Evolutionary conservation across 345 rosid genomes (phyloP).

Genomic region (Turnera subulata): DNA sequence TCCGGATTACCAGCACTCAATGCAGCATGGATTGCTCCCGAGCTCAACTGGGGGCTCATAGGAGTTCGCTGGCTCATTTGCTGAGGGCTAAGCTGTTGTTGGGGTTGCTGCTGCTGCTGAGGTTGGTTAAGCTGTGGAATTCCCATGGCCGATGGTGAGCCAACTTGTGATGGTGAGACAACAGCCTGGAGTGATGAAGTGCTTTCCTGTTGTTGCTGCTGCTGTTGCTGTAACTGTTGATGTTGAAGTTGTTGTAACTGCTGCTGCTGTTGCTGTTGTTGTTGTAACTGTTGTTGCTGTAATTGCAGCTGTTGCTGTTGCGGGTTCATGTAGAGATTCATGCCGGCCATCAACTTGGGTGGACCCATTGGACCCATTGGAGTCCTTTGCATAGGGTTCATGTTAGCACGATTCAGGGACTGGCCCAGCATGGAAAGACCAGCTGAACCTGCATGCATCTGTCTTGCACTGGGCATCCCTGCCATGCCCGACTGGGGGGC

Average conservation of each 20-base stretch:
- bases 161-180: slow-evolving; percentile 68
- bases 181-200: slow-evolving; percentile 70
- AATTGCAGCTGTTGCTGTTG: slow-evolving; percentile 41
- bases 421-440: slow-evolving; percentile 59
- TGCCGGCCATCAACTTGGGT: slow-evolving; percentile 66
- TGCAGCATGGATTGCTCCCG: slow-evolving; percentile 72
- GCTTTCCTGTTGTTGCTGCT: slow-evolving; percentile 38
- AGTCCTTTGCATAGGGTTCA: slow-evolving; percentile 52
- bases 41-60: slow-evolving; percentile 83
- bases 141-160: slow-evolving; percentile 72
- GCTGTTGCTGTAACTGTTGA: slow-evolving; percentile 27
- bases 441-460: slow-evolving; percentile 57
- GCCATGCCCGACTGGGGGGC: slow-evolving; percentile 57
- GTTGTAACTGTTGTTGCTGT: slow-evolving; percentile 17
- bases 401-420: slow-evolving; percentile 53
- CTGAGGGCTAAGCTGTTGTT: slow-evolving; percentile 79
- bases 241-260: slow-evolving; percentile 35
- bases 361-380: slow-evolving; percentile 82
- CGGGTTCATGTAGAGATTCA: slow-evolving; percentile 59
- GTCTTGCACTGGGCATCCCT: slow-evolving; percentile 64
- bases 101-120: slow-evolving; percentile 49
- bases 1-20: slow-evolving; percentile 75
- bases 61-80: slow-evolving; percentile 82
- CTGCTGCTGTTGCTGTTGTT: slow-evolving; percentile 23
- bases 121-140: slow-evolving; percentile 57